Conservation (phyloP, 495 filamentous ascomycete species). For the Acidomyces sp. region DNA sequence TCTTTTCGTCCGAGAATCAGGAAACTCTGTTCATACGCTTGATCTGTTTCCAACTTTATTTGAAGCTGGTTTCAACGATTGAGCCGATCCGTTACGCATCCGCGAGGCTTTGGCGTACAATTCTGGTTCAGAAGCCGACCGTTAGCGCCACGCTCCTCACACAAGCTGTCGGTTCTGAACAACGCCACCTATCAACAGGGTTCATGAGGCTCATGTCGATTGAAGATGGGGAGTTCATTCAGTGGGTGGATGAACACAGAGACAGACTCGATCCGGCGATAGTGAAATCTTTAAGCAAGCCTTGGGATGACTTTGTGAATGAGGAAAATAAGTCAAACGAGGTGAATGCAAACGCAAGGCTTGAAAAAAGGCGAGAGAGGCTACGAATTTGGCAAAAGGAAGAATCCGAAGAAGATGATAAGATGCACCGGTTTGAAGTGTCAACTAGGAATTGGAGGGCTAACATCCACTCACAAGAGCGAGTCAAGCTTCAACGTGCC, state of each 20-base stretch:
- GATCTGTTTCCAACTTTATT: constrained; percentile 82
- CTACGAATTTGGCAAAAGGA: constrained; percentile 64
- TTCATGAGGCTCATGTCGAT: constrained; percentile 76
- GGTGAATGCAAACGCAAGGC: constrained; percentile 52
- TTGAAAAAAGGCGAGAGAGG: constrained; percentile 64
- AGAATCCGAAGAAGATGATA: constrained; percentile 51
- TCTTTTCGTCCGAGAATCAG: constrained; percentile 59
- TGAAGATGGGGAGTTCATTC: constrained; percentile 73
- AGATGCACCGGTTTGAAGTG: constrained; percentile 64
- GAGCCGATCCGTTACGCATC: constrained; percentile 58
- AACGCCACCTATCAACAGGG: constrained; percentile 55
- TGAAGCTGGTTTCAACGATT: constrained; percentile 55
- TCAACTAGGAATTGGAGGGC: constrained; percentile 81
- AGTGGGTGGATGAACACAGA: constrained; percentile 78
- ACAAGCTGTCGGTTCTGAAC: constrained; percentile 52
- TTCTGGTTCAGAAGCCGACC: constrained; percentile 85
- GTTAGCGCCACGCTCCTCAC: constrained; percentile 61
- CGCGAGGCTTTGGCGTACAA: constrained; percentile 73
- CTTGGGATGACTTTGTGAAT: constrained; percentile 73
- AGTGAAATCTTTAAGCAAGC: constrained; percentile 58
- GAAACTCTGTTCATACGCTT: constrained; percentile 68
- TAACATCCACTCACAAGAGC: constrained; percentile 84
- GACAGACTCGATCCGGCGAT: constrained; percentile 69
- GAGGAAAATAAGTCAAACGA: constrained; percentile 65
- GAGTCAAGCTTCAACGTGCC: constrained; percentile 74